A percentile compares a stretch with the other conserved stretches of the same genome.
These are phyloP conservation scores for Paxillus ammoniavirescens DNA, from an alignment of 768 basidiomycete genomes.

Conservation along the genomic window DNA sequence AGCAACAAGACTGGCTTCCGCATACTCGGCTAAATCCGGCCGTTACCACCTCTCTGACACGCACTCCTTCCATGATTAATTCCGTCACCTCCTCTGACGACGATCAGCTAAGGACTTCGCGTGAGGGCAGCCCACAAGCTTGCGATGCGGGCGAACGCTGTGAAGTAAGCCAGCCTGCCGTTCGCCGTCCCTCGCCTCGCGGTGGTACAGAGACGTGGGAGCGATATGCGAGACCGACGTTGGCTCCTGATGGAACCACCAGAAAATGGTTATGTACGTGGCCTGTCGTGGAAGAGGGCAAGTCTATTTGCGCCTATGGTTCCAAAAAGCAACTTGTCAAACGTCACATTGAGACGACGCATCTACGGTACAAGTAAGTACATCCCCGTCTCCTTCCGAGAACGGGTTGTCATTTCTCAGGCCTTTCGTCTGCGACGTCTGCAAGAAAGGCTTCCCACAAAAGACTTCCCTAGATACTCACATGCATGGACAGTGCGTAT, in stretches of 20 bases:
- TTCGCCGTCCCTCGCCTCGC: constrained; percentile 27
- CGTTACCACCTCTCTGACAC: constrained; percentile 6
- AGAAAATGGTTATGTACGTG: constrained; percentile 43
- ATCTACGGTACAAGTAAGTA: constrained; percentile 57
- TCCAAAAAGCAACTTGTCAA: constrained; percentile 67
- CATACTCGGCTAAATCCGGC: constrained; percentile 7
- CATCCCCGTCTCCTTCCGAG: constrained; percentile 11
- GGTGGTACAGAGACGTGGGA: constrained; percentile 32
- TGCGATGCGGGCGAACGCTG: constrained; percentile 32
- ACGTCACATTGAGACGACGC: constrained; percentile 63
- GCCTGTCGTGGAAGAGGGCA: constrained; percentile 34
- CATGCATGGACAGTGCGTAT: constrained; percentile 49
- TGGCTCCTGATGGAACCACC: constrained; percentile 31
- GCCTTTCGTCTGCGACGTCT: constrained; percentile 50
- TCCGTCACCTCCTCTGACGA: constrained; percentile 28
- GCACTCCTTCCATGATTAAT: constrained; percentile 15
- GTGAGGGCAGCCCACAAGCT: constrained; percentile 28
- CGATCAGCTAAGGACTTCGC: constrained; percentile 27
- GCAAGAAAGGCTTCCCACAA: constrained; percentile 55
- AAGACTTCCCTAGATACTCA: constrained; percentile 61
- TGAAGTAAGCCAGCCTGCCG: constrained; percentile 10
- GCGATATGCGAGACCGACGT: constrained; percentile 32
- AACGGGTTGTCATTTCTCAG: constrained; percentile 32
- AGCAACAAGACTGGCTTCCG: constrained; percentile 12
- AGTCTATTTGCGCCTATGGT: constrained; percentile 39